Percentiles rank a stretch among this genome's conserved stretches.
Conservation (phyloP, 2,329 filamentous ascomycete genomes). For the Eutypa lata region DNA sequence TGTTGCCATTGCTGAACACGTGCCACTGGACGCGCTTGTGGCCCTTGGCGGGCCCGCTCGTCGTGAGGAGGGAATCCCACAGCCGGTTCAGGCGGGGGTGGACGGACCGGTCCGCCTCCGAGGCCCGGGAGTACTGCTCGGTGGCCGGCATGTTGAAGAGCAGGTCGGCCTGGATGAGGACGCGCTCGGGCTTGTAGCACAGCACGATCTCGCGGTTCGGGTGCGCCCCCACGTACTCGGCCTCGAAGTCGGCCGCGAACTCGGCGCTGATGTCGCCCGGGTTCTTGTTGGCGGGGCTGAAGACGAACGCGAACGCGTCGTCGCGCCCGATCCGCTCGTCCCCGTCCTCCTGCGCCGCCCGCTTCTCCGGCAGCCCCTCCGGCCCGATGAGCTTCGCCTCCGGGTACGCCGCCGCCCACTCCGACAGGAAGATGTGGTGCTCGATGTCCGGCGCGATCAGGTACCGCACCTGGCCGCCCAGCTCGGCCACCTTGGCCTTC, state of each 20-base stretch:
- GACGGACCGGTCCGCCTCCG: constrained; percentile 39
- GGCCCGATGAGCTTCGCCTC: constrained; percentile 77
- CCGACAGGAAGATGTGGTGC: constrained; percentile 89
- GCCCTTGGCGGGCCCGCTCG: constrained; percentile 64
- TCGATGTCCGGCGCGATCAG: constrained; percentile 85
- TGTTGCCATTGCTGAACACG: constrained; percentile 45
- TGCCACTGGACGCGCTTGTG: constrained; percentile 86
- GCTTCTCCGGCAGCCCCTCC: constrained; percentile 80
- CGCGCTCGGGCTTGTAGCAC: constrained; percentile 72
- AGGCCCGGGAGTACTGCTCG: constrained; percentile 74
- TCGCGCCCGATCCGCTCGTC: constrained; percentile 54
- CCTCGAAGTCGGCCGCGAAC: constrained; percentile 83
- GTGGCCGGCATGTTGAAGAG: constrained; percentile 85
- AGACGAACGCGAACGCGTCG: constrained; percentile 65
- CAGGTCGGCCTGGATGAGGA: constrained; percentile 85
- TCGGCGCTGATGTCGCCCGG: constrained; percentile 62
- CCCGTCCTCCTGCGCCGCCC: constrained; percentile 54
- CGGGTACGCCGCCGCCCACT: constrained; percentile 80
- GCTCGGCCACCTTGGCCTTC: constrained; percentile 57
- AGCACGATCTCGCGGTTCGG: constrained; percentile 87
- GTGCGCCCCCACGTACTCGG: constrained; percentile 78
- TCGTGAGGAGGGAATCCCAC: constrained; percentile 55
- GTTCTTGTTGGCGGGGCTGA: constrained; percentile 52
- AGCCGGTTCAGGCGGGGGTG: constrained; percentile 39
- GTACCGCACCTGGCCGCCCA: constrained; percentile 73